phyloP scores from a whole-genome alignment of 2,329 filamentous ascomycete species.

The Fusarium sp. region DNA sequence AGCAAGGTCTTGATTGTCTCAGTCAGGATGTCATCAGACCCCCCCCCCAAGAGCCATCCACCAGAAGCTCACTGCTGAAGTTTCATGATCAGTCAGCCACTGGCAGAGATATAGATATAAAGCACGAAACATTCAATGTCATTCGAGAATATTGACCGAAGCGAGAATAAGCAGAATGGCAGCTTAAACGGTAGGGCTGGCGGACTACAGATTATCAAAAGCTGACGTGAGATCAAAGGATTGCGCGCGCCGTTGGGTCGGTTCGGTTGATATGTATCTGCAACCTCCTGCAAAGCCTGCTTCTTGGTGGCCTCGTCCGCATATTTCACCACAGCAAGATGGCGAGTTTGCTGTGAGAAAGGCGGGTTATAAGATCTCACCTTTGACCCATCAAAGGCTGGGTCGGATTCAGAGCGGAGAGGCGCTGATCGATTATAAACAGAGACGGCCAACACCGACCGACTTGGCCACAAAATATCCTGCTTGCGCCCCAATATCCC shows the following conservation, averaged over 20 bases:
- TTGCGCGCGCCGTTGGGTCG: conserved; percentile 4
- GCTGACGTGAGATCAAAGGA: conserved; percentile 40
- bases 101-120: neutral
- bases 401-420: conserved; percentile 11
- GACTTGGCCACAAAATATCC: conserved; percentile 16
- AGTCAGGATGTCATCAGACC: neutral
- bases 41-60: neutral
- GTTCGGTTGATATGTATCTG: conserved; percentile 15
- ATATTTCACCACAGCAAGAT: conserved; percentile 2
- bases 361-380: conserved; percentile 7
- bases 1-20: no score
- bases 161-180: neutral
- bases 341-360: conserved; percentile 12
- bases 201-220: conserved; percentile 5
- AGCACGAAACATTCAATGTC: neutral
- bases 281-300: conserved; percentile 3
- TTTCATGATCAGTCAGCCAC: neutral
- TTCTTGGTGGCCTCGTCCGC: conserved; percentile 1
- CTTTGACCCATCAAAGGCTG: neutral
- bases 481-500: conserved; percentile 40
- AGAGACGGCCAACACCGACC: conserved; percentile 19
- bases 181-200: conserved; percentile 13
- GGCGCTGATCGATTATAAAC: conserved; percentile 14
- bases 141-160: neutral
- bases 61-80: neutral